These are phyloP conservation scores for Paramecium biaurelia DNA, from an alignment of 73 alveolate species.

Conservation along the genomic window DNA sequence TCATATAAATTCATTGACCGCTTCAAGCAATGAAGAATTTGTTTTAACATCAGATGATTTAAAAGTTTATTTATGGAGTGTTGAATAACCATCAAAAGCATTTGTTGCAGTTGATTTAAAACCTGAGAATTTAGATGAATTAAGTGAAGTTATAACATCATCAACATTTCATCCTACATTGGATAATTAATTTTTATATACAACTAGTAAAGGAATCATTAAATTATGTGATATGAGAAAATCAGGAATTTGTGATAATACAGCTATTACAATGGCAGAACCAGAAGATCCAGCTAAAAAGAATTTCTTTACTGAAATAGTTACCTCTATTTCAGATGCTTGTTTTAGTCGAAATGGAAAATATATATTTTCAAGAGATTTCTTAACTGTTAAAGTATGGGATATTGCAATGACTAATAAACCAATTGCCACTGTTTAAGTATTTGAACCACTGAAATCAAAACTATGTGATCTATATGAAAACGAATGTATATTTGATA, in stretches of 20 bases:
- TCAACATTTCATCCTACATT: constrained; percentile 73
- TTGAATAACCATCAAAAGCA: constrained; percentile 61
- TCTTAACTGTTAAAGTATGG: constrained; percentile 78
- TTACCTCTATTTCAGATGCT: constrained; percentile 75
- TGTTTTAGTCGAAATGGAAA: constrained; percentile 69
- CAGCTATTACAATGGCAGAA: constrained; percentile 67
- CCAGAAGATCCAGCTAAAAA: constrained; percentile 79
- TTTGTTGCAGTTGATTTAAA: constrained; percentile 72
- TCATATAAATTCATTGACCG: constrained; percentile 64
- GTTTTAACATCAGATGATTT: constrained; percentile 63
- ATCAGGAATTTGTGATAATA: constrained; percentile 70
- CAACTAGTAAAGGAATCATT: constrained; percentile 74
- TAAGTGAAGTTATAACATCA: constrained; percentile 80
- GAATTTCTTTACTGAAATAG: constrained; percentile 84
- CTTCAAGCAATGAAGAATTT: constrained; percentile 62
- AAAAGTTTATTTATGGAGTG: constrained; percentile 62
- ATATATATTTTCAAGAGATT: constrained; percentile 75
- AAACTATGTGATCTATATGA: constrained; percentile 81
- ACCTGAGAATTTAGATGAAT: constrained; percentile 79
- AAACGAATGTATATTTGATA: constrained; percentile 77
- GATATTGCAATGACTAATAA: constrained; percentile 72
- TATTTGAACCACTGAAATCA: constrained; percentile 74
- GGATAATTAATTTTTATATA: constrained; percentile 69
- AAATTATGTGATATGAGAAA: constrained; percentile 76
- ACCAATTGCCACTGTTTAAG: constrained; percentile 70